A percentile compares a stretch with the other conserved stretches of the same genome.
These are phyloP conservation scores for Polyplosphaeria fusca DNA, from an alignment of 495 filamentous ascomycete genomes.

Conservation along the genomic window DNA sequence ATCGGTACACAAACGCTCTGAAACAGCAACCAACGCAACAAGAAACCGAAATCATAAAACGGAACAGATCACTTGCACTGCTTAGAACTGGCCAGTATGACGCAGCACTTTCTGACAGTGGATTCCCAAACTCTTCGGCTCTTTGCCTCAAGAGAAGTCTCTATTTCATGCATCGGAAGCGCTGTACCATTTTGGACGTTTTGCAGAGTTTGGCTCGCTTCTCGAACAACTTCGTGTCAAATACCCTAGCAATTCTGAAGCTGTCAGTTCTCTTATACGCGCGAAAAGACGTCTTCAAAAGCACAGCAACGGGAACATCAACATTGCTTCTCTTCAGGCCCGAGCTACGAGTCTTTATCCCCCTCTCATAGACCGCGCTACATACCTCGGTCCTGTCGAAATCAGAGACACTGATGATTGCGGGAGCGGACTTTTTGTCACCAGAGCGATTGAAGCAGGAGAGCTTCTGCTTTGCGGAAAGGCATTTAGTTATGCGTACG, in stretches of 20 bases:
- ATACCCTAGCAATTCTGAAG: slow-evolving; percentile 37
- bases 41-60: slow-evolving; percentile 27
- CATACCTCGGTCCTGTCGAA: slow-evolving; percentile 43
- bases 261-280: slow-evolving; percentile 35
- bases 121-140: slow-evolving; percentile 35
- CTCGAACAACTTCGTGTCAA: slow-evolving; percentile 27
- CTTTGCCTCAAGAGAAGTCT: slow-evolving; percentile 44
- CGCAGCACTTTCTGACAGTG: slow-evolving; percentile 47
- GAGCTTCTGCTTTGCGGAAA: slow-evolving; percentile 58
- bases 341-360: slow-evolving; percentile 39
- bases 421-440: slow-evolving; percentile 51
- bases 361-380: slow-evolving; percentile 48
- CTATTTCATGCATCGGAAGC: slow-evolving; percentile 49
- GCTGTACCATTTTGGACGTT: slow-evolving; percentile 48
- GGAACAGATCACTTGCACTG: slow-evolving; percentile 50
- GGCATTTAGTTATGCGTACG: slow-evolving; percentile 46
- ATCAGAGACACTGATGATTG: slow-evolving; percentile 28
- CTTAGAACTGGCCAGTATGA: slow-evolving; percentile 49
- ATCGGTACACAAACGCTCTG: slow-evolving; percentile 33
- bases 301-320: slow-evolving; percentile 44
- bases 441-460: slow-evolving; percentile 48
- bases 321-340: slow-evolving; percentile 45
- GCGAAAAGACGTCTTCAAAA: slow-evolving; percentile 38
- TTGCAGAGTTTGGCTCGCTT: slow-evolving; percentile 39
- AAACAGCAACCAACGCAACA: slow-evolving; percentile 19